Evolutionary conservation across 306 rosid genomes (phyloP).

Genomic region (Quercus engelmannii): DNA sequence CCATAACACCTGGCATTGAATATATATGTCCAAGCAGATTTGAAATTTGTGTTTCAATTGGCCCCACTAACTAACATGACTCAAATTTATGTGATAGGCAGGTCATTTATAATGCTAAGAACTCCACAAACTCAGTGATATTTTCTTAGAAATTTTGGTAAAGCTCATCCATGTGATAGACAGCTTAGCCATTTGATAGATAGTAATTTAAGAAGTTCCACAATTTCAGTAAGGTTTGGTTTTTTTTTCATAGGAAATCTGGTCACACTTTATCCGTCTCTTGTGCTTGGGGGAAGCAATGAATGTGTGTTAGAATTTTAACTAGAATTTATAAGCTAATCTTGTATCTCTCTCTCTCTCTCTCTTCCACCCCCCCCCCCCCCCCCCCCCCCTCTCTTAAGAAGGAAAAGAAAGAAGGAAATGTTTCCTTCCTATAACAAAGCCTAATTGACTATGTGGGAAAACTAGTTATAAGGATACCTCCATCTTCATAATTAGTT

Average conservation of each 20-base stretch:
- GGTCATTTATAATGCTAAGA: neutral
- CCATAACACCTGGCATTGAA: slow-evolving; percentile 9
- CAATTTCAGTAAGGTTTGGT: neutral
- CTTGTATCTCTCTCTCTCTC: neutral
- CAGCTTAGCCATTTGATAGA: neutral
- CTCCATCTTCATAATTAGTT: slow-evolving; percentile 84
- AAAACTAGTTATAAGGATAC: slow-evolving; percentile 31
- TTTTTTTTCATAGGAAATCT: neutral
- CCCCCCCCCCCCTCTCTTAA: too few relatives aligned
- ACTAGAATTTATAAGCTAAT: slow-evolving; percentile 1
- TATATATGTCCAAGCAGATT: slow-evolving; percentile 1
- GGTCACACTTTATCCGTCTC: neutral
- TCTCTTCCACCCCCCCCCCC: too few relatives aligned
- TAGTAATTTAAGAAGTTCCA: neutral
- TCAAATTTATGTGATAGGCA: slow-evolving; percentile 12
- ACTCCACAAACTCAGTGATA: neutral
- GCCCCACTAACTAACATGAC: slow-evolving; percentile 15
- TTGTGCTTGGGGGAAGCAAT: neutral
- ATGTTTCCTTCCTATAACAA: neutral
- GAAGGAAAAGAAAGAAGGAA: neutral
- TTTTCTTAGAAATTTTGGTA: neutral
- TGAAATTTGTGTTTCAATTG: neutral
- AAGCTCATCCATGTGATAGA: neutral
- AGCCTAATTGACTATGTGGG: neutral
- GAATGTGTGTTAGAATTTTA: neutral